These are phyloP conservation scores for Rhizopogon vesiculosus DNA, from an alignment of 768 basidiomycete genomes.

Conservation along the genomic window DNA sequence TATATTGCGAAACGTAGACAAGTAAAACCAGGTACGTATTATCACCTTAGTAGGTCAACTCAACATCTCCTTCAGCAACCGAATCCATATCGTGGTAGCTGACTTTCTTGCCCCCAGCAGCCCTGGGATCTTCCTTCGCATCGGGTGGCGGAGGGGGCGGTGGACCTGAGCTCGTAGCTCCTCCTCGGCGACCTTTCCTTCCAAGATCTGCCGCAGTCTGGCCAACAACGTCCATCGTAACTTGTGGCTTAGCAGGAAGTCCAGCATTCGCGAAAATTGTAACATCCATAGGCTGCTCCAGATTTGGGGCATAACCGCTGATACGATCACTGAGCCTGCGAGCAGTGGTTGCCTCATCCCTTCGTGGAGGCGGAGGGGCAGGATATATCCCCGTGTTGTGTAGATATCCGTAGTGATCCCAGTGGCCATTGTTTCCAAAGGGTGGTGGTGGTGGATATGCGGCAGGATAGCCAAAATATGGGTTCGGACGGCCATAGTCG, in stretches of 20 bases:
- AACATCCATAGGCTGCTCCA: constrained; percentile 35
- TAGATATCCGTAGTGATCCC: constrained; percentile 43
- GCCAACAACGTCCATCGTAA: constrained; percentile 44
- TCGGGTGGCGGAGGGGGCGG: constrained; percentile 82
- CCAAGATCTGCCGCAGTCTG: constrained; percentile 21
- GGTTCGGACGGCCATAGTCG: constrained; percentile 35
- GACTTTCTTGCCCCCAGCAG: constrained; percentile 82
- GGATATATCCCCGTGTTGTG: constrained; percentile 34
- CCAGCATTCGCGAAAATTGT: constrained; percentile 63
- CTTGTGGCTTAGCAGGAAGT: constrained; percentile 73
- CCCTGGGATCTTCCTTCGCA: constrained; percentile 89
- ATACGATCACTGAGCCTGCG: constrained; percentile 77
- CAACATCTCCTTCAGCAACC: constrained; percentile 77
- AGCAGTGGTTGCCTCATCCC: constrained; percentile 54
- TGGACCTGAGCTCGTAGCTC: constrained; percentile 42
- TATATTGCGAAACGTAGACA: constrained; percentile 25
- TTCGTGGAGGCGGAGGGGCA: constrained; percentile 37
- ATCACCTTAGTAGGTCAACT: constrained; percentile 38
- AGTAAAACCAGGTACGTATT: constrained; percentile 12
- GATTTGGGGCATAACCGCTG: constrained; percentile 63
- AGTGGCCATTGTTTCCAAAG: constrained; percentile 35
- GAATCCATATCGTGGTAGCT: constrained; percentile 97
- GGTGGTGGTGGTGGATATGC: constrained; percentile 31
- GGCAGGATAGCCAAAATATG: constrained; percentile 33
- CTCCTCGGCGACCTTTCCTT: constrained; percentile 32